phyloP scores from a whole-genome alignment of 2,329 filamentous ascomycete genomes.

The Fusarium denticulatum region DNA sequence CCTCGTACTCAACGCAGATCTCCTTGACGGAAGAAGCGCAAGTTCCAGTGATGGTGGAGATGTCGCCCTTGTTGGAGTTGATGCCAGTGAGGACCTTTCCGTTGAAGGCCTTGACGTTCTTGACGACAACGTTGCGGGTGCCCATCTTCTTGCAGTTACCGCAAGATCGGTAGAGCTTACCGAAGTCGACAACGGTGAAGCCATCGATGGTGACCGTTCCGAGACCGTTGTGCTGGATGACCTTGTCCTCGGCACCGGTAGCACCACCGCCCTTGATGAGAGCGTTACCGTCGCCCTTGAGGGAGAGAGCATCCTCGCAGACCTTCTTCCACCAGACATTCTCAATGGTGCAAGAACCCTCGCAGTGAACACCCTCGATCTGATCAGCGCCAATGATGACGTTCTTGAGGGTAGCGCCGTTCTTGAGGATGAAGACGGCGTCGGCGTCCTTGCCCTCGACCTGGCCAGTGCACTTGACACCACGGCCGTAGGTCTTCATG shows the following conservation, averaged over 20 bases:
- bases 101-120: conserved; percentile 39
- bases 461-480: conserved; percentile 36
- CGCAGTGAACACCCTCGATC: conserved; percentile 38
- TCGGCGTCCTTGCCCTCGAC: conserved; percentile 27
- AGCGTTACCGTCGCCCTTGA: conserved; percentile 37
- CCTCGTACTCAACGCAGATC: conserved; percentile 38
- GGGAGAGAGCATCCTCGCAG: conserved; percentile 37
- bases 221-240: conserved; percentile 40
- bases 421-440: conserved; percentile 38
- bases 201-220: conserved; percentile 40
- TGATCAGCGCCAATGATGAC: conserved; percentile 36
- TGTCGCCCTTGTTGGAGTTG: conserved; percentile 42
- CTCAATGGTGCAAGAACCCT: conserved; percentile 39
- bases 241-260: conserved; percentile 38
- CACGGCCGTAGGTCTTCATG: conserved; percentile 40
- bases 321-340: conserved; percentile 41
- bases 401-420: conserved; percentile 39
- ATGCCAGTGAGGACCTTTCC: conserved; percentile 39
- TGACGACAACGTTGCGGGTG: conserved; percentile 39
- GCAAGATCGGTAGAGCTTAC: conserved; percentile 42
- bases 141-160: conserved; percentile 43
- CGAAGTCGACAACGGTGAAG: conserved; percentile 40
- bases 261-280: conserved; percentile 37
- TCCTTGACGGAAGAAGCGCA: conserved; percentile 38
- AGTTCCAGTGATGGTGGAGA: conserved; percentile 29